These are phyloP conservation scores for Penicillium olsonii DNA, from an alignment of 2,329 filamentous ascomycete genomes.

Conservation along the genomic window DNA sequence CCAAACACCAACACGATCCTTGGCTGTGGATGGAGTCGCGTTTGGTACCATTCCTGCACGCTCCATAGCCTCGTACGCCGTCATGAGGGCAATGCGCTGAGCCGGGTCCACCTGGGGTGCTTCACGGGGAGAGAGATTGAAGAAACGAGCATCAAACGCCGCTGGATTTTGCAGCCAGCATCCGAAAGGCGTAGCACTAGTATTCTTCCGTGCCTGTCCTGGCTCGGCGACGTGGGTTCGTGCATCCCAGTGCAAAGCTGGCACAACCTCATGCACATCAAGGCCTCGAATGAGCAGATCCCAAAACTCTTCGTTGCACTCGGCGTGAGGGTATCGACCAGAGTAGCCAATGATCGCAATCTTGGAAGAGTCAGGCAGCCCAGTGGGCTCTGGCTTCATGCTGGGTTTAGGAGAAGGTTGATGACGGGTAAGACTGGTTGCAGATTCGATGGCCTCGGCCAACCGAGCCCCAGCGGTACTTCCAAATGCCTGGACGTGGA, in stretches of 20 bases:
- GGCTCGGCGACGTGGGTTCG: not conserved
- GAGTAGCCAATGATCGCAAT: not conserved
- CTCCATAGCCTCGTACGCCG: not conserved
- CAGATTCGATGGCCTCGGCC: not conserved
- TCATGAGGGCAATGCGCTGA: not conserved
- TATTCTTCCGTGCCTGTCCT: not conserved
- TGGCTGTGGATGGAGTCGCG: not conserved
- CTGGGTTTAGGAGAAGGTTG: not conserved
- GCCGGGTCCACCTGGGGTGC: not conserved
- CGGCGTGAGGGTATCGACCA: not conserved
- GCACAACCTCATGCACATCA: not conserved
- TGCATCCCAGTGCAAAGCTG: not conserved
- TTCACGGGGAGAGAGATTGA: not conserved
- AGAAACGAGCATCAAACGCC: not conserved
- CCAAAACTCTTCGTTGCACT: constrained; percentile 1
- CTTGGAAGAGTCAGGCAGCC: not conserved
- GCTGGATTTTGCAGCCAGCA: not conserved
- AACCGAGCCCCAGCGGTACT: not conserved
- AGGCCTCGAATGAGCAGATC: not conserved
- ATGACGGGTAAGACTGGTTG: not conserved
- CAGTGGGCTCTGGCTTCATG: not conserved
- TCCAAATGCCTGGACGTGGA: not conserved
- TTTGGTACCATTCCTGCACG: not conserved
- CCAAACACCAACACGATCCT: not conserved
- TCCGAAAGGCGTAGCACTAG: not conserved